These are phyloP conservation scores for Tolypocladium inflatum DNA, from an alignment of 2,329 filamentous ascomycete genomes.

Conservation along the genomic window DNA sequence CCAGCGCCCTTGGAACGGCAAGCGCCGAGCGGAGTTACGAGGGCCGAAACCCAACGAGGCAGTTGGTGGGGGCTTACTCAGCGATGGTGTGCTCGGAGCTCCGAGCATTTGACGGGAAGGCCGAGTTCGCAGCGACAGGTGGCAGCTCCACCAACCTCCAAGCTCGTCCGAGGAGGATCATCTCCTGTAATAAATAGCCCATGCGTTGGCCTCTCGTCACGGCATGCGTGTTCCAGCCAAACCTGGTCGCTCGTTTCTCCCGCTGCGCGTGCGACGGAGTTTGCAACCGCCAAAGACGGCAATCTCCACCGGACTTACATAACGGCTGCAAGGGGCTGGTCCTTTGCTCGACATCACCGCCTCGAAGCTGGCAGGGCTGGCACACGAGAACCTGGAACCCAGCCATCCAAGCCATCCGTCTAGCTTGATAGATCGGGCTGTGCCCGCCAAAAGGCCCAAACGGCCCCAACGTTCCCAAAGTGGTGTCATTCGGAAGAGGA, in stretches of 20 bases:
- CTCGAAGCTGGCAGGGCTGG: background rate
- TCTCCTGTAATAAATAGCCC: background rate
- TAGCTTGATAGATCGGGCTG: background rate
- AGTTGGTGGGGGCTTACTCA: background rate
- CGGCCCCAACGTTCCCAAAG: background rate
- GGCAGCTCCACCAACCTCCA: background rate
- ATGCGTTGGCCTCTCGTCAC: background rate
- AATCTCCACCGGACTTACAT: background rate
- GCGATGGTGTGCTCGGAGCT: background rate
- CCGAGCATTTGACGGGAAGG: background rate
- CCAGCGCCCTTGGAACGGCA: conserved; percentile 4
- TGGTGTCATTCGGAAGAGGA: background rate
- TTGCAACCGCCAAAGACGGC: background rate
- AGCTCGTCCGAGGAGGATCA: background rate
- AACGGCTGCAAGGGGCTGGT: background rate
- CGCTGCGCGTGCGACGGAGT: background rate
- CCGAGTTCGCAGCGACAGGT: background rate
- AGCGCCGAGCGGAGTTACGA: conserved; percentile 25
- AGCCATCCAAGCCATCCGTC: background rate
- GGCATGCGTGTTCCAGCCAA: background rate
- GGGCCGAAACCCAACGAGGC: background rate
- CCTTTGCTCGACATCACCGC: background rate
- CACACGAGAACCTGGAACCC: background rate
- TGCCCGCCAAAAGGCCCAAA: background rate
- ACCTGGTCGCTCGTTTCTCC: background rate